Conservation (phyloP, 2,329 filamentous ascomycete genomes). For the Metarhizium anisopliae region DNA sequence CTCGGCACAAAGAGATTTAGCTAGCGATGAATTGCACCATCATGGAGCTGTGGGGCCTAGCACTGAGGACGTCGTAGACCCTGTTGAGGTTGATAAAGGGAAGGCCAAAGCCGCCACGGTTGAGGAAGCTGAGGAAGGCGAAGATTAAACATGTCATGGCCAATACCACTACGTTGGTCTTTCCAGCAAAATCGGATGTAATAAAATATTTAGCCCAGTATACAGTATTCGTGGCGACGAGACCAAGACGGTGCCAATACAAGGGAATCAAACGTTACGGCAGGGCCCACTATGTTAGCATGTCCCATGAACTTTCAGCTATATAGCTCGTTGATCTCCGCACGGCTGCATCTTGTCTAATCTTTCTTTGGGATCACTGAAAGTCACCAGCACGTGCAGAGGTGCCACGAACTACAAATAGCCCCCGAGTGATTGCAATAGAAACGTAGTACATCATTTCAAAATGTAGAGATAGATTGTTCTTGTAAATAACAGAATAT, state of each 20-base stretch:
- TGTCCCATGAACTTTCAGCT: background rate
- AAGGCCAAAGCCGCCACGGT: conserved; percentile 38
- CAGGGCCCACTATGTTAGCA: background rate
- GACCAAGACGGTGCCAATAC: background rate
- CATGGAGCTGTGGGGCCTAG: background rate
- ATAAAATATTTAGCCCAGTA: background rate
- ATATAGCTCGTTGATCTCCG: no score
- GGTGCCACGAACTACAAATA: no score
- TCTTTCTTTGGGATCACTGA: no score
- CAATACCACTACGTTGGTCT: background rate
- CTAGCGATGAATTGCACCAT: background rate
- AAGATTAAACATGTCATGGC: conserved; percentile 2
- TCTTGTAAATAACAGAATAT: no score
- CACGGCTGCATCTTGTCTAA: no score
- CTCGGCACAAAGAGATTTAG: background rate
- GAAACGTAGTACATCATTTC: no score
- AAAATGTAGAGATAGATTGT: no score
- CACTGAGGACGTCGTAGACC: background rate
- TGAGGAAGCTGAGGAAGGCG: conserved; percentile 33
- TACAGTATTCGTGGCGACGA: background rate
- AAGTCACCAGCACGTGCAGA: no score
- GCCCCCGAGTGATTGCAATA: no score
- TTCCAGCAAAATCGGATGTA: background rate
- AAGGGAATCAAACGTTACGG: background rate
- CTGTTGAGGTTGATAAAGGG: conserved; percentile 22